Conservation (phyloP, 805 yeast genomes). For the Candida khao-thaluensis region DNA sequence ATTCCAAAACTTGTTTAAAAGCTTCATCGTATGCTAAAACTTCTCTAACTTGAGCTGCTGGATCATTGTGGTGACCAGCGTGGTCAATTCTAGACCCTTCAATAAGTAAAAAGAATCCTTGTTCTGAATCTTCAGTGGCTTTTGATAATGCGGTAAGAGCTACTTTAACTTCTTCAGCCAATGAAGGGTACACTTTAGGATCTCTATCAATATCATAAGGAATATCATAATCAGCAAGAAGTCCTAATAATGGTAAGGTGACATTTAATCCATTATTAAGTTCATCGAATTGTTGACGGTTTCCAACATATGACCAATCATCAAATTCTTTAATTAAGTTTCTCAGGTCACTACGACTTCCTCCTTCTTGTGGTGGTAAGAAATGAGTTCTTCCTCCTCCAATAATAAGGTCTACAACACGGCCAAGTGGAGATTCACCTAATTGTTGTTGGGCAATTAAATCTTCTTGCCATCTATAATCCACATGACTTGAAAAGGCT, state of each 20-base stretch:
- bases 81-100: conserved; percentile 95
- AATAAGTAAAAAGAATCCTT: conserved; percentile 81
- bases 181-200: conserved; percentile 59
- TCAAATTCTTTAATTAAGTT: conserved; percentile 66
- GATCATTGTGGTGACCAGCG: conserved; percentile 91
- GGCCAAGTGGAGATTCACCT: conserved; percentile 74
- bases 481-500: conserved; percentile 76
- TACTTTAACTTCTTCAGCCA: conserved; percentile 72
- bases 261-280: conserved; percentile 57
- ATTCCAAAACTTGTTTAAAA: conserved; percentile 67
- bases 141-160: conserved; percentile 67
- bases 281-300: conserved; percentile 57
- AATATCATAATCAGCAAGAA: conserved; percentile 72
- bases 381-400: conserved; percentile 92
- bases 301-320: conserved; percentile 58
- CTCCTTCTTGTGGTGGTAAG: conserved; percentile 55
- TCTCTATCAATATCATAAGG: conserved; percentile 83
- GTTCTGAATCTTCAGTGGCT: conserved; percentile 68
- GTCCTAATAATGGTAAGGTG: conserved; percentile 69
- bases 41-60: conserved; percentile 90
- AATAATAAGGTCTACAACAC: conserved; percentile 75
- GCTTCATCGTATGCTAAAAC: conserved; percentile 85
- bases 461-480: conserved; percentile 73
- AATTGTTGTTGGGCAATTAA: conserved; percentile 84
- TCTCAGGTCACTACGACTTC: conserved; percentile 67